phyloP scores from a whole-genome alignment of 2,329 filamentous ascomycete species.

The Scytalidium sp. region DNA sequence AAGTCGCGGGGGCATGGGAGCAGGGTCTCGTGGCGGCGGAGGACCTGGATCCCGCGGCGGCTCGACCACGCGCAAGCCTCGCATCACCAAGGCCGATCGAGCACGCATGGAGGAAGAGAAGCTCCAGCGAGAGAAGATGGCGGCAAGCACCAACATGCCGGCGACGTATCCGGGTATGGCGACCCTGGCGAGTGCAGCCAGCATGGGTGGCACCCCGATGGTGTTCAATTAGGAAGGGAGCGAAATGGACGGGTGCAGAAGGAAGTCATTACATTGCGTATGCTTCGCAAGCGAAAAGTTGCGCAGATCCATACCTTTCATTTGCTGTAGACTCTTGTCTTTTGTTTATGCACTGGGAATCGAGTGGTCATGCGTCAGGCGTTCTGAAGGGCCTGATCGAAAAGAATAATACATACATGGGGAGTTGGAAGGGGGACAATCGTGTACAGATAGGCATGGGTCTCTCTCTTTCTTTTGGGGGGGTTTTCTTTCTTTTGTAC shows the following conservation, averaged over 20 bases:
- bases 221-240: conserved; percentile 25
- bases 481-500: background rate
- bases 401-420: background rate
- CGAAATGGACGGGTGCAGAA: background rate
- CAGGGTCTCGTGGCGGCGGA: conserved; percentile 42
- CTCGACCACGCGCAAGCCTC: conserved; percentile 72
- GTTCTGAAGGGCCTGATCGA: background rate
- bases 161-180: conserved; percentile 21
- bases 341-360: background rate
- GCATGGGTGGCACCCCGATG: conserved; percentile 28
- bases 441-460: background rate
- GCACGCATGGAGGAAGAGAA: conserved; percentile 80
- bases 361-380: background rate
- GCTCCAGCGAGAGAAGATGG: conserved; percentile 61
- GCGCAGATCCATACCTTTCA: conserved; percentile 4
- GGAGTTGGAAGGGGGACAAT: background rate
- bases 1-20: conserved; percentile 4
- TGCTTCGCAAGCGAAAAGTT: conserved; percentile 3
- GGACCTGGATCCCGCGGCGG: conserved; percentile 74
- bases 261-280: conserved; percentile 2
- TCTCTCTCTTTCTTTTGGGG: background rate
- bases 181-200: conserved; percentile 21
- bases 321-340: conserved; percentile 9
- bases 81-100: conserved; percentile 82
- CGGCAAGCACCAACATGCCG: conserved; percentile 22